These are phyloP conservation scores for Salix exigua DNA, from an alignment of 345 rosid species.

Conservation along the genomic window DNA sequence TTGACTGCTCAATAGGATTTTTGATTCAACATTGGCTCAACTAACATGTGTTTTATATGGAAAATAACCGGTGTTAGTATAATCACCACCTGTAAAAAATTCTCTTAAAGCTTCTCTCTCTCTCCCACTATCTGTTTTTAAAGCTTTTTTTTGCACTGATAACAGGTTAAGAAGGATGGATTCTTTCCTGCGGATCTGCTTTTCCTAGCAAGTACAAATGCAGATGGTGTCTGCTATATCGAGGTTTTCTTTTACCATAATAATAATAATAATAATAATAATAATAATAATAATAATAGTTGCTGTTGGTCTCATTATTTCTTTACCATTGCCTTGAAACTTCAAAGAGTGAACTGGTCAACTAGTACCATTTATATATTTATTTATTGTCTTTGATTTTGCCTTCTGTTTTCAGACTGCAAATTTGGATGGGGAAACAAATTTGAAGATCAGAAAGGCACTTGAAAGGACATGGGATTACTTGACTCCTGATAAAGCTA, in stretches of 20 bases:
- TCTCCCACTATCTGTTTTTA: background rate
- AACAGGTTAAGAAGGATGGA: conserved; percentile 91
- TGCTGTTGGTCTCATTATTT: background rate
- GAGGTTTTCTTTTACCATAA: conserved; percentile 50
- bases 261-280: background rate
- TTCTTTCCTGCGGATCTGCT: conserved; percentile 96
- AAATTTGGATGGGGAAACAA: conserved; percentile 98
- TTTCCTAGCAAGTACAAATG: conserved; percentile 81
- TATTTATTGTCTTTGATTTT: conserved; percentile 3
- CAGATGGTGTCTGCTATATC: conserved; percentile 92
- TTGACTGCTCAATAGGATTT: background rate
- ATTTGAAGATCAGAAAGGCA: conserved; percentile 96
- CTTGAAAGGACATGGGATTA: conserved; percentile 98
- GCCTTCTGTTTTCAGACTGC: conserved; percentile 64
- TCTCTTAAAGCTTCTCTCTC: background rate
- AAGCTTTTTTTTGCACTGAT: conserved; percentile 17
- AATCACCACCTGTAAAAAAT: background rate
- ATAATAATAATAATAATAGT: background rate
- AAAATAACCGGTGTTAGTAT: background rate
- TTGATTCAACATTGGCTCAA: background rate
- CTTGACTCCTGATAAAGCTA: conserved; percentile 77
- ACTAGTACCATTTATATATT: background rate
- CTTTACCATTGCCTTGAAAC: background rate
- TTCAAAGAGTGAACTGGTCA: background rate
- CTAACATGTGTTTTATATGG: background rate